Percentiles rank a stretch among this genome's conserved stretches.
Evolutionary conservation across 2,329 filamentous ascomycete genomes (phyloP).

Genomic region (Penicillium sp.): DNA sequence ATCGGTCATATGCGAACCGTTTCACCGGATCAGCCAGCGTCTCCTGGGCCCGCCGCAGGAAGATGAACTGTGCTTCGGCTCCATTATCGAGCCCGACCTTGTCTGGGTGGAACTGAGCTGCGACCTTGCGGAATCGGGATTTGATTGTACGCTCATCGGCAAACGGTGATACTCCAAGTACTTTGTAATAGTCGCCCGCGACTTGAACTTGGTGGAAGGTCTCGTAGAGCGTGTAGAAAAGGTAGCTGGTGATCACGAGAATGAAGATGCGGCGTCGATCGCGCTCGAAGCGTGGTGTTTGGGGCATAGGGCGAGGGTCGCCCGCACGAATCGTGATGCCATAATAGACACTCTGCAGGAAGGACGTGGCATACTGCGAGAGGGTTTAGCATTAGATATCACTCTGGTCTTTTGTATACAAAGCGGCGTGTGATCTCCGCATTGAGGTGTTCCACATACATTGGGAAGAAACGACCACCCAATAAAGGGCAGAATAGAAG

Average conservation of each 20-base stretch:
- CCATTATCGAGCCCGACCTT: constrained; percentile 63
- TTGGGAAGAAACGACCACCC: constrained; percentile 69
- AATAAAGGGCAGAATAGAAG: constrained; percentile 59
- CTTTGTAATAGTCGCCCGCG: constrained; percentile 77
- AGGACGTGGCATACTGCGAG: constrained; percentile 74
- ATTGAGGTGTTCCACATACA: constrained; percentile 49
- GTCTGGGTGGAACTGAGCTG: constrained; percentile 77
- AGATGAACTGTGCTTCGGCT: constrained; percentile 70
- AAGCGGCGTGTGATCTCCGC: constrained; percentile 9
- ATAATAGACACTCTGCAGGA: constrained; percentile 83
- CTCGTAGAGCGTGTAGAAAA: constrained; percentile 91
- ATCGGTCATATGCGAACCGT: constrained; percentile 87
- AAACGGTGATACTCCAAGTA: constrained; percentile 71
- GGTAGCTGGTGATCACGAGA: constrained; percentile 80
- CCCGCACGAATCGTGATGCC: constrained; percentile 87
- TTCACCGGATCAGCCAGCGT: constrained; percentile 76
- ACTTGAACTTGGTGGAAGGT: constrained; percentile 79
- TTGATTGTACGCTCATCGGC: constrained; percentile 80
- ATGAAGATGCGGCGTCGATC: constrained; percentile 86
- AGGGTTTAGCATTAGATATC: constrained; percentile 15
- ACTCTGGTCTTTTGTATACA: neutral
- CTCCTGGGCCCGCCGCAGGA: constrained; percentile 82
- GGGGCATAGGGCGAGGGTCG: constrained; percentile 74
- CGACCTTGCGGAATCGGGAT: constrained; percentile 79
- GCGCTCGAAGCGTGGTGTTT: constrained; percentile 69